phyloP scores from a whole-genome alignment of 2,329 filamentous ascomycete species.

The Talaromyces sp. region DNA sequence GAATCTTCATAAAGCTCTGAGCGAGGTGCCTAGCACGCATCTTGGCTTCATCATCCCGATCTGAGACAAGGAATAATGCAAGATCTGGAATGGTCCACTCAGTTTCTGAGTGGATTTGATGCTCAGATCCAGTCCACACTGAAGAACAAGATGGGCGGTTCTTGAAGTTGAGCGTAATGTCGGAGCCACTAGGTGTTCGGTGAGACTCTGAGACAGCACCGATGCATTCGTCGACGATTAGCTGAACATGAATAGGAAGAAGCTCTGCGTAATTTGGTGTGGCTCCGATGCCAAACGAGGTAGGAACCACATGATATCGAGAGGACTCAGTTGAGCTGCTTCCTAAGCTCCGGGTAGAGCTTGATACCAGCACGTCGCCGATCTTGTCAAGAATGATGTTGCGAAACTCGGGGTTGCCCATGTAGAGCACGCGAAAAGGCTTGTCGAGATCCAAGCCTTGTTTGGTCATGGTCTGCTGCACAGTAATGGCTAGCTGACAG shows the following conservation, averaged over 20 bases:
- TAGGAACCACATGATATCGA: constrained; percentile 48
- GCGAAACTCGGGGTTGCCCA: constrained; percentile 39
- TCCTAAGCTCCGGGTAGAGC: constrained; percentile 31
- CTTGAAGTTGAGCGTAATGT: constrained; percentile 40
- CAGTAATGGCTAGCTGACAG: constrained; percentile 37
- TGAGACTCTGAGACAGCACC: constrained; percentile 30
- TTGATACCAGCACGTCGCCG: constrained; percentile 46
- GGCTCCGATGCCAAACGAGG: constrained; percentile 45
- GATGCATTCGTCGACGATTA: constrained; percentile 48
- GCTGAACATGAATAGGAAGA: constrained; percentile 46
- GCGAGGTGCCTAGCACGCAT: constrained; percentile 33
- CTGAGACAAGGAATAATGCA: constrained; percentile 45
- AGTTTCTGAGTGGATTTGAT: constrained; percentile 36
- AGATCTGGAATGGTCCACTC: constrained; percentile 47
- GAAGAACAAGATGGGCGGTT: constrained; percentile 38
- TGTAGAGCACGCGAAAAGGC: constrained; percentile 45
- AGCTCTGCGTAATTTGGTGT: constrained; percentile 48
- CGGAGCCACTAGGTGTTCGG: constrained; percentile 25
- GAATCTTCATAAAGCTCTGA: constrained; percentile 42
- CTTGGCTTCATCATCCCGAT: constrained; percentile 29
- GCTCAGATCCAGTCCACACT: constrained; percentile 35
- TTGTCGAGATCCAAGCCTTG: constrained; percentile 39
- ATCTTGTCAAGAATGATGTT: constrained; percentile 47
- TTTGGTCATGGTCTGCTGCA: constrained; percentile 45
- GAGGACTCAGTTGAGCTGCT: constrained; percentile 40